Percentiles rank a stretch among this genome's conserved stretches.
These are phyloP conservation scores for Gyrodon lividus DNA, from an alignment of 768 basidiomycete species.

Conservation along the genomic window DNA sequence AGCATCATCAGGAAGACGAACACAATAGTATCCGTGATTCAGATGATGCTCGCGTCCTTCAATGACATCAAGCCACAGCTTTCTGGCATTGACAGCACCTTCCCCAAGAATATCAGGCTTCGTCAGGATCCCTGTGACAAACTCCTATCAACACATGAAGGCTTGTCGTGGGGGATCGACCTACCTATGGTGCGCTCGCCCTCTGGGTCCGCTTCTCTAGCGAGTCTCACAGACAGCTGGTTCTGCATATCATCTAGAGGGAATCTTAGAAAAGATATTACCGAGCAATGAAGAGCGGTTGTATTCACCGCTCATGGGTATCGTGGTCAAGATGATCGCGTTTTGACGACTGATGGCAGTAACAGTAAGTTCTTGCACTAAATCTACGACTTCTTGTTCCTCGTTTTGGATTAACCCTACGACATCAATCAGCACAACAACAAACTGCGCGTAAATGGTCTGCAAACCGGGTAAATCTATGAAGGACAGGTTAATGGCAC, in stretches of 20 bases:
- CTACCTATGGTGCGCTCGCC: slow-evolving; percentile 65
- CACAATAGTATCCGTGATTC: slow-evolving; percentile 62
- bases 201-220: slow-evolving; percentile 48
- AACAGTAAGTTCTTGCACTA: slow-evolving; percentile 50
- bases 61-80: slow-evolving; percentile 51
- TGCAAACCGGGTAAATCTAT: slow-evolving; percentile 52
- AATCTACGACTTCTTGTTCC: slow-evolving; percentile 35
- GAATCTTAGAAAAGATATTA: neutral
- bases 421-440: slow-evolving; percentile 9
- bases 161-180: neutral
- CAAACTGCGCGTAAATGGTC: neutral
- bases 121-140: slow-evolving; percentile 57
- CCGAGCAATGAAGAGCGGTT: neutral
- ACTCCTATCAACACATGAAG: neutral
- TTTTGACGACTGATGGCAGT: slow-evolving; percentile 47
- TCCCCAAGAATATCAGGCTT: slow-evolving; percentile 58
- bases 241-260: slow-evolving; percentile 66
- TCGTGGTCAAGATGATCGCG: slow-evolving; percentile 61
- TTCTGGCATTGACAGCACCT: slow-evolving; percentile 41
- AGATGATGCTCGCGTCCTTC: slow-evolving; percentile 46
- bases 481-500: slow-evolving; percentile 48
- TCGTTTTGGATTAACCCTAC: slow-evolving; percentile 61
- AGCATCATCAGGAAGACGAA: slow-evolving; percentile 60
- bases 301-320: slow-evolving; percentile 59
- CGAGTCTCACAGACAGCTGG: slow-evolving; percentile 55